Percentiles rank a stretch among this genome's conserved stretches.
Evolutionary conservation across 2,329 filamentous ascomycete genomes (phyloP).

Genomic region (Curvularia sp.): DNA sequence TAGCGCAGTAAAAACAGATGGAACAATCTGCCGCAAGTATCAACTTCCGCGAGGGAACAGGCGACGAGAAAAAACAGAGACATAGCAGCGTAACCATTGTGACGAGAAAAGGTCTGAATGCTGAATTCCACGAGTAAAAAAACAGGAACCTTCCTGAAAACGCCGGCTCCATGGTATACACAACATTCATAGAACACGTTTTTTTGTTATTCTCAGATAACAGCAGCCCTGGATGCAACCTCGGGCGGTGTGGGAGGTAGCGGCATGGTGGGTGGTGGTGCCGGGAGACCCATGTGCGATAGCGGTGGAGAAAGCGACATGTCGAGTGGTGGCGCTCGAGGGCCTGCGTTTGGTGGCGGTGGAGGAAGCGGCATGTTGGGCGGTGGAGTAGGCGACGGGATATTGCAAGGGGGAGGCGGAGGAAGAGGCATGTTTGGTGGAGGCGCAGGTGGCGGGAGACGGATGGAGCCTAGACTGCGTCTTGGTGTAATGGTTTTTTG

Average conservation of each 20-base stretch:
- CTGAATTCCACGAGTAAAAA: not conserved
- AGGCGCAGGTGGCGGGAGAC: conserved; percentile 55
- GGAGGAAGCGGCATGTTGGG: conserved; percentile 24
- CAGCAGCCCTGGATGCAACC: conserved; percentile 8
- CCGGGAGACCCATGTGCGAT: conserved; percentile 18
- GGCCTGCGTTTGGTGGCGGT: conserved; percentile 16
- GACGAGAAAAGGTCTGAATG: not conserved
- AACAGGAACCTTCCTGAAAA: not conserved
- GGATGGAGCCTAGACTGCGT: conserved; percentile 49
- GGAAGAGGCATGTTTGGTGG: conserved; percentile 57
- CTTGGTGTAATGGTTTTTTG: conserved; percentile 34
- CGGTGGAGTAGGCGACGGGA: conserved; percentile 19
- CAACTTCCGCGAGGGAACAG: not conserved
- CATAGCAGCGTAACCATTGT: conserved; percentile 9
- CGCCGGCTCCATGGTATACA: not conserved
- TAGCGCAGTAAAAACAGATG: conserved; percentile 8
- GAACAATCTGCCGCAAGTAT: not conserved
- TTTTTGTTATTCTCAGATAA: not conserved
- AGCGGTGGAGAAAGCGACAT: conserved; percentile 20
- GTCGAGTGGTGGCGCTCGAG: conserved; percentile 20
- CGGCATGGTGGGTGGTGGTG: conserved; percentile 18
- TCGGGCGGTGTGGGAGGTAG: conserved; percentile 19
- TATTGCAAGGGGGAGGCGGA: conserved; percentile 40
- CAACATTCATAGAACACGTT: not conserved
- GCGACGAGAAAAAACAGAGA: conserved; percentile 8